Base-by-base conservation (phyloP, 2,329 filamentous ascomycete genomes). In the Aureobasidium mangrovei region DNA sequence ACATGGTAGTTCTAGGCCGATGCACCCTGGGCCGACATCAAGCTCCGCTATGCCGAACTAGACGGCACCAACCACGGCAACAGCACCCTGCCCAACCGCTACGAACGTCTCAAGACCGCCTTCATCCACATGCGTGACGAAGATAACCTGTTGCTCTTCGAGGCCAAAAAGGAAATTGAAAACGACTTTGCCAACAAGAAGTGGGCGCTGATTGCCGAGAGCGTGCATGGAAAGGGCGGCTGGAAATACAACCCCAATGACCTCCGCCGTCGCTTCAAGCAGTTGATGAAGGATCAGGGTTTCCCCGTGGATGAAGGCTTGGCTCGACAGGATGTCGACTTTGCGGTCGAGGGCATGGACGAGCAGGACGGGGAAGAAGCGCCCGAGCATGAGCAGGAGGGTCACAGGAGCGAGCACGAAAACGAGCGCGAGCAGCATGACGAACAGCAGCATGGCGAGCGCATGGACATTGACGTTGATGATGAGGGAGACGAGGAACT, bases 191-290 rank as follows among this genome's bases (percentile, higher is more conserved):
- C 71, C 48, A 57, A 53, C 27, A 65, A 68, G 38, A 73, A 72
- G 55, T 74, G 71, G 72, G 56, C 58, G 7, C 57, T 65, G 35
- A 68, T 74, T 35, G 61, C 68, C 0, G 61, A 67, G 9, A 56
- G 60, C 6, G 62, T 73, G 52, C 61, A 61, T 26, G 57, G 60
- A 6, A 61, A 61, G 27, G 64, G 65, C 3, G 69, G 69, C 1
- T 59, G 59, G 10, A 62, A 61, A 28, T 73, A 72, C 53, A 52
- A 54, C 24, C 58, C 59, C 24, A 27, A 55, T 18, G 44, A 31
- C 6, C 56, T 73, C 27, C 65, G 68, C 62, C 67, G 70, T 57
- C 68, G 70, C 59, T 71, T 68, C 58, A 72, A 71, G 64, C 69
- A 72, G 58, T 48, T 72, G 36, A 65, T 63, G 59, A 62, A 66